Evolutionary conservation across 495 filamentous ascomycete species (phyloP).

Genomic region (Xylaria intraflava): DNA sequence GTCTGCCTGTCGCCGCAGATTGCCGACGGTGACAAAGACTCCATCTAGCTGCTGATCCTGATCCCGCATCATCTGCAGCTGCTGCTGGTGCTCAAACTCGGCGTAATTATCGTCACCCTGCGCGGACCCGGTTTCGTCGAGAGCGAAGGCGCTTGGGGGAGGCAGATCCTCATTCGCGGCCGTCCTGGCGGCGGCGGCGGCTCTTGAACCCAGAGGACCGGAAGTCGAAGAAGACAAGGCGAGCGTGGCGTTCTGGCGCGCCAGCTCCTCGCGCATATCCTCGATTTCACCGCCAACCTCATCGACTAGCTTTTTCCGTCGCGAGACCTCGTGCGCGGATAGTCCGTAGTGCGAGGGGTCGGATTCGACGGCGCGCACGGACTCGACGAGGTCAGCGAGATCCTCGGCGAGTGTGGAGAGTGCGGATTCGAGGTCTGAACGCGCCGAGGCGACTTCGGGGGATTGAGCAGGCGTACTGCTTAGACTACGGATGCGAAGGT

Average conservation of each 20-base stretch:
- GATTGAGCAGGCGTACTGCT: conserved; percentile 45
- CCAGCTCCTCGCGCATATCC: conserved; percentile 78
- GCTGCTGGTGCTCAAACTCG: conserved; percentile 88
- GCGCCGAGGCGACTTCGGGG: conserved; percentile 81
- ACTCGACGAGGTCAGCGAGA: conserved; percentile 80
- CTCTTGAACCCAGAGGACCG: conserved; percentile 7
- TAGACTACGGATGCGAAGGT: conserved; percentile 89
- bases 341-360: conserved; percentile 88
- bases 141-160: conserved; percentile 63
- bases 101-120: conserved; percentile 57
- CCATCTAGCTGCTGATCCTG: conserved; percentile 90
- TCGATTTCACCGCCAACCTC: conserved; percentile 86
- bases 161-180: conserved; percentile 48
- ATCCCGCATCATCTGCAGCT: conserved; percentile 85
- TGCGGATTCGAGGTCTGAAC: conserved; percentile 70
- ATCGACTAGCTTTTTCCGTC: conserved; percentile 74
- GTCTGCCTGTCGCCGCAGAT: conserved; percentile 79
- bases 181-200: conserved; percentile 18
- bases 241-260: conserved; percentile 33
- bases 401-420: conserved; percentile 75
- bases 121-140: conserved; percentile 38
- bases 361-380: conserved; percentile 79
- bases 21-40: conserved; percentile 88
- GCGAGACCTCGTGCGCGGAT: conserved; percentile 71
- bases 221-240: conserved; percentile 5